These are phyloP conservation scores for Spiraea crenata DNA, from an alignment of 331 rosid genomes.

Conservation along the genomic window DNA sequence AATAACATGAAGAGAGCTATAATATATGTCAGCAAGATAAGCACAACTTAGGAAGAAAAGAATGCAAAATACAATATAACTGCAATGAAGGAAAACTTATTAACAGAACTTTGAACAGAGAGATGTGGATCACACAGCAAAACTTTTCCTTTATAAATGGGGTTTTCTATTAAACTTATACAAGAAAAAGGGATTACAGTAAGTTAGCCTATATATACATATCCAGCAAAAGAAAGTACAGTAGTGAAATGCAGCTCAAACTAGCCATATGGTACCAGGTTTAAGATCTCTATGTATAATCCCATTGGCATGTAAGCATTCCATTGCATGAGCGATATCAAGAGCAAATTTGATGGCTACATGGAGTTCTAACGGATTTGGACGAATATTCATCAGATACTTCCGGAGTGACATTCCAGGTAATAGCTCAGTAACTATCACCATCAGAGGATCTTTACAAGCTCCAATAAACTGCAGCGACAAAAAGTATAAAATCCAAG, in stretches of 20 bases:
- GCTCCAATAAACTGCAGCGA: slow-evolving; percentile 88
- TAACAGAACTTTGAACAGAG: slow-evolving; percentile 3
- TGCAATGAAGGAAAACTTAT: background rate
- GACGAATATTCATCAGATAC: slow-evolving; percentile 67
- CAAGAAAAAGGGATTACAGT: too few species aligned
- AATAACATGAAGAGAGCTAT: background rate
- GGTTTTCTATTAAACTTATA: background rate
- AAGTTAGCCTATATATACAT: background rate
- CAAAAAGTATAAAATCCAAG: slow-evolving; percentile 18
- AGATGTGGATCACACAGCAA: background rate
- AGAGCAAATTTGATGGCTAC: slow-evolving; percentile 75
- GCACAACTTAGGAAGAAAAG: background rate
- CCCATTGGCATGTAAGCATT: slow-evolving; percentile 95
- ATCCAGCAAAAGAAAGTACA: slow-evolving; percentile 12
- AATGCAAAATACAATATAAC: background rate
- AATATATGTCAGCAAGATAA: background rate
- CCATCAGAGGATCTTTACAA: slow-evolving; percentile 96
- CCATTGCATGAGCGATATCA: slow-evolving; percentile 94
- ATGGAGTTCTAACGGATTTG: slow-evolving; percentile 53
- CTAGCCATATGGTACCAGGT: slow-evolving; percentile 61
- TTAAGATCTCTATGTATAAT: slow-evolving; percentile 95
- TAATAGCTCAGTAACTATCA: slow-evolving; percentile 89
- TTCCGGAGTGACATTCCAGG: slow-evolving; percentile 97
- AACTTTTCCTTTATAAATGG: background rate
- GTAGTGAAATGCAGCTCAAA: slow-evolving; percentile 21